Conservation (phyloP, 1,284 basidiomycete species). For the Meira miltonrushii region DNA sequence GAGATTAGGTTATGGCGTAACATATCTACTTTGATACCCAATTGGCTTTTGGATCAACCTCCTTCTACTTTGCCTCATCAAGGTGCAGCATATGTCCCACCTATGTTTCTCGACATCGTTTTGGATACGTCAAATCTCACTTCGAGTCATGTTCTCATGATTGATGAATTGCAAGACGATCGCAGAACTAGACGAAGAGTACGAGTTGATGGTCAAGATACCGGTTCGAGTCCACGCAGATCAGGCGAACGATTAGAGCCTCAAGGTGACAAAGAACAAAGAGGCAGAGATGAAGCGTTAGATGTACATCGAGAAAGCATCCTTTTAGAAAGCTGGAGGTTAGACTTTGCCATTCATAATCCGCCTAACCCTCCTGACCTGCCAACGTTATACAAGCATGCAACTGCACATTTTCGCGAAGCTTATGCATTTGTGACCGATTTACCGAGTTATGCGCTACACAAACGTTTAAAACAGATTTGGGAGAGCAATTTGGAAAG, state of each 20-base stretch:
- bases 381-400: conserved; percentile 51
- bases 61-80: neutral
- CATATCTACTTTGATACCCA: conserved; percentile 29
- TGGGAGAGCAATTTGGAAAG: neutral
- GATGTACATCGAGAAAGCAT: conserved; percentile 12
- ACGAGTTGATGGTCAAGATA: conserved; percentile 6
- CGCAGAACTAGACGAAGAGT: neutral
- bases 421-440: conserved; percentile 22
- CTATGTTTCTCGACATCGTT: conserved; percentile 50
- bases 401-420: conserved; percentile 49
- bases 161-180: conserved; percentile 25
- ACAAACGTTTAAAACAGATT: neutral
- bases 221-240: neutral
- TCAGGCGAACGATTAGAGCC: neutral
- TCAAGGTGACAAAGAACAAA: neutral
- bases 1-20: conserved; percentile 51
- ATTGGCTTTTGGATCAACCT: conserved; percentile 10
- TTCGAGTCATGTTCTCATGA: conserved; percentile 39
- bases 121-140: conserved; percentile 44
- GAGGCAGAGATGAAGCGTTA: neutral
- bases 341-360: conserved; percentile 18
- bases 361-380: conserved; percentile 32
- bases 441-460: neutral
- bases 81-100: conserved; percentile 26
- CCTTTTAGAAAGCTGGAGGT: conserved; percentile 33